Evolutionary conservation across 306 rosid species (phyloP), one percentile per base, ranked within the genome.

Genomic region (Trifolium pratense): DNA sequence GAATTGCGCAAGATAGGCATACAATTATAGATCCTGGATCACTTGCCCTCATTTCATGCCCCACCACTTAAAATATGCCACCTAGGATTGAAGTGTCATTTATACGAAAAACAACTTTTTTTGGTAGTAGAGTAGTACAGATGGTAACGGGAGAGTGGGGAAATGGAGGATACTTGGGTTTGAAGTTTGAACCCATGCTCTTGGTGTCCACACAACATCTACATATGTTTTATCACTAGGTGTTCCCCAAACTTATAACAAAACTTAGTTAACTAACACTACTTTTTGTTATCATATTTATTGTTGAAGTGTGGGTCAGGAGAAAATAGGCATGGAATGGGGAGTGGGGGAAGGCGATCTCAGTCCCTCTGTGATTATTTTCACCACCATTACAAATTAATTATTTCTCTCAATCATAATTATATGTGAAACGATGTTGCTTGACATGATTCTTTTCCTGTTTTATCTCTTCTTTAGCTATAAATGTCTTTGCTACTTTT

Each of bases 241-340:
- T 52, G 59, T 52, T 52, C 6, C 20, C 2, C 0, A 4, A 10
- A 6, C 65, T 18, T 14, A 5, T 26, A 26, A 58, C 39, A 26
- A 3, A 29, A 58, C 29, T 78, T 52, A 3, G 43, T 42, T 15
- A 36, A 48, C 20, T 74, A 52, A 53, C 20, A 32, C 52, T 74
- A 12, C 17, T 3, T 59, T 45, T 61, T 69, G 20, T 45, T 26
- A 4, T 58, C 57, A 39, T 26, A 29, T 13, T 70, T 17, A 37
- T 48, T 61, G 71, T 39, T 60, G 56, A 64, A 62, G 40, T 49
- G 18, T 49, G 18, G 39, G 46, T 46, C 17, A 36, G 17, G 29
- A 70, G 29, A 23, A 78, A 25, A 70, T 52, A 17, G 66, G 59
- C 46, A 26, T 77, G 57, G 66, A 69, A 61, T 18, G 40, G 60